A percentile compares a stretch with the other conserved stretches of the same genome.
These are phyloP conservation scores for Sporormia fimetaria DNA, from an alignment of 495 filamentous ascomycete species.

Conservation along the genomic window DNA sequence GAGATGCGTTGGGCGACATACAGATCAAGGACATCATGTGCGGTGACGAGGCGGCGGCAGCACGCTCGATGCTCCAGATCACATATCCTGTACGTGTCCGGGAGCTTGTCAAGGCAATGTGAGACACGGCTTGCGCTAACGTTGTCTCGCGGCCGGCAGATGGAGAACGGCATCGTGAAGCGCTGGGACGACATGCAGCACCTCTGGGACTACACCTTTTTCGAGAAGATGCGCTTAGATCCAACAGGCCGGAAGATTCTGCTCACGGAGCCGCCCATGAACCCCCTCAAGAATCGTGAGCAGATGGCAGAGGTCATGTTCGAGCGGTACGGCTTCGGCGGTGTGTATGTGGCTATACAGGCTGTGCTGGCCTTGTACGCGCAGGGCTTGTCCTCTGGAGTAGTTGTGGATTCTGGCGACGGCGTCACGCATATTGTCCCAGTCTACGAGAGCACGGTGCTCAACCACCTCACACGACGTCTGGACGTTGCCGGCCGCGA, in stretches of 20 bases:
- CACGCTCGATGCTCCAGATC: constrained; percentile 93
- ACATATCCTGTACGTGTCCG: constrained; percentile 64
- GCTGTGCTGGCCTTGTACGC: constrained; percentile 95
- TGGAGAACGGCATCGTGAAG: constrained; percentile 99
- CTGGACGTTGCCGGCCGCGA: constrained; percentile 95
- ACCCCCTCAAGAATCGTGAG: constrained; percentile 89
- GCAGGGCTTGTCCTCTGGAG: constrained; percentile 90
- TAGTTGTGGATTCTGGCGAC: constrained; percentile 95
- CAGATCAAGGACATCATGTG: constrained; percentile 99
- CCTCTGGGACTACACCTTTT: constrained; percentile 97
- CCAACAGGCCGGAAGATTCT: constrained; percentile 91
- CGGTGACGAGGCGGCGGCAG: constrained; percentile 93
- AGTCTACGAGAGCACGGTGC: constrained; percentile 91
- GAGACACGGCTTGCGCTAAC: constrained; percentile 15
- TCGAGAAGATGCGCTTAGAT: constrained; percentile 90
- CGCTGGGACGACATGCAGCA: constrained; percentile 99
- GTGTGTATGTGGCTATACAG: constrained; percentile 97
- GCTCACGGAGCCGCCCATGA: constrained; percentile 95
- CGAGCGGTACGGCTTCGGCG: constrained; percentile 88
- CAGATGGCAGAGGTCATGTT: constrained; percentile 99
- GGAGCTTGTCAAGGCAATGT: constrained; percentile 13
- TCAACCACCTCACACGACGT: constrained; percentile 89
- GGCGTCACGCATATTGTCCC: constrained; percentile 98
- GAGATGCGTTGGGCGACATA: constrained; percentile 54
- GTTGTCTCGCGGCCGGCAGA: constrained; percentile 39